Base-by-base conservation (phyloP, 179 eudicot genomes). In the Spinacia oleracea region DNA sequence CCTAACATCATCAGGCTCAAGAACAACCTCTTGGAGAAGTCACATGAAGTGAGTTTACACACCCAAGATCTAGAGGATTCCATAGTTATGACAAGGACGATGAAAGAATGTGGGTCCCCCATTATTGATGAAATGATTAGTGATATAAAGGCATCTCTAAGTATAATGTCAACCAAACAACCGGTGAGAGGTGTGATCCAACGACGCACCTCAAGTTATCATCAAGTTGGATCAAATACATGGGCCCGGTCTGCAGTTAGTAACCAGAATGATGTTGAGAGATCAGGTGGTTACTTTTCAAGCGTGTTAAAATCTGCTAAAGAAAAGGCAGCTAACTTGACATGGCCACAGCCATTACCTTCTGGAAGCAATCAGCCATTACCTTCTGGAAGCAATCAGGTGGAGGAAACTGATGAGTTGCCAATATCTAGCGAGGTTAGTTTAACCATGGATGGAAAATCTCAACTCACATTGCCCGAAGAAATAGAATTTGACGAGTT, bases 41-140 rank as follows among this genome's bases (percentile, higher is more conserved):
- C 97, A 32, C 91, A 78, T 32, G 94, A 90, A 78, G 81, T 90
- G 72, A 74, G 79, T 79, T 83, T 93, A 70, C 97, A 91, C 75
- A 78, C 92, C 4, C 93, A 93, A 85, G 98, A 94, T 87, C 45
- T 86, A 12, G 97, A 94, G 71, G 98, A 94, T 84, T 93, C 97
- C 9, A 80, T 91, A 71, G 67, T 88, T 79, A 81, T 87, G 84
- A 86, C 89, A 55, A 83, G 86, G 38, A 91, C 97, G 27, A 91
- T 94, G 93, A 93, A 90, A 86, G 91, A 93, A 75, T 88, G 90
- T 80, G 98, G 97, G 31, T 75, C 83, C 78, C 88, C 89, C 0
- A 85, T 93, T 65, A 87, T 87, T 32, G 91, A 94, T 45, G 98
- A 86, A 51, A 93, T 94, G 96, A 83, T 91, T 55, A 76, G 51